Conservation (phyloP, 1,284 basidiomycete genomes). For the Apiotrichum laibachii region DNA sequence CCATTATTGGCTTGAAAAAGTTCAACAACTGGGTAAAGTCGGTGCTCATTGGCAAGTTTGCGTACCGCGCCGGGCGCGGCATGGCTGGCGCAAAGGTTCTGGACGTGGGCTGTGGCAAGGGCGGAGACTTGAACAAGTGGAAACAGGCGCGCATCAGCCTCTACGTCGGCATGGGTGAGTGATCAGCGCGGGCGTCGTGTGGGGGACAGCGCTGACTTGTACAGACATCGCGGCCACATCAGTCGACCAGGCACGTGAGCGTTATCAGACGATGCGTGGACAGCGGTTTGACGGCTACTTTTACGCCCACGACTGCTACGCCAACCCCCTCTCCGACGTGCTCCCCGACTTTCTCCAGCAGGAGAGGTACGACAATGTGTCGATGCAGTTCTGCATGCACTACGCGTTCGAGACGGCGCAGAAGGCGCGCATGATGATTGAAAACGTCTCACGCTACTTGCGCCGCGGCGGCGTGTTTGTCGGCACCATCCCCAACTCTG, state of each 20-base stretch:
- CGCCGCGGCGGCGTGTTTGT: slow-evolving; percentile 82
- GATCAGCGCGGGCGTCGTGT: neutral
- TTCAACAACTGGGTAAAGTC: slow-evolving; percentile 99
- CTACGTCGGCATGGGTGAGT: slow-evolving; percentile 73
- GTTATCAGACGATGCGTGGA: slow-evolving; percentile 59
- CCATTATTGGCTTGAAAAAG: slow-evolving; percentile 91
- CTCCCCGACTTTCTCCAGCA: slow-evolving; percentile 62
- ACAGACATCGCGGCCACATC: slow-evolving; percentile 88
- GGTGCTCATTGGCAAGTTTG: slow-evolving; percentile 81
- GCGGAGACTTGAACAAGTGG: slow-evolving; percentile 97
- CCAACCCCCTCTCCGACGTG: slow-evolving; percentile 64
- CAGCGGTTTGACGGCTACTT: slow-evolving; percentile 73
- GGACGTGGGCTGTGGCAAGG: slow-evolving; percentile 97
- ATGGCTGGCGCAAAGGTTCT: slow-evolving; percentile 64
- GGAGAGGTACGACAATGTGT: slow-evolving; percentile 78
- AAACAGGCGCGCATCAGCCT: slow-evolving; percentile 76
- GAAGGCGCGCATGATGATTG: slow-evolving; percentile 88
- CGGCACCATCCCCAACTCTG: slow-evolving; percentile 88
- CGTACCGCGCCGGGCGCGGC: slow-evolving; percentile 23
- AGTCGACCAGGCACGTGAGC: slow-evolving; percentile 77
- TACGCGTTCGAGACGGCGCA: slow-evolving; percentile 89
- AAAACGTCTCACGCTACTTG: slow-evolving; percentile 80
- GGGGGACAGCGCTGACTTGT: neutral
- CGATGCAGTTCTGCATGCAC: slow-evolving; percentile 99
- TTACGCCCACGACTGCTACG: slow-evolving; percentile 84